Evolutionary conservation across 495 filamentous ascomycete genomes (phyloP).

Genomic region (Penicillium mononematosum): DNA sequence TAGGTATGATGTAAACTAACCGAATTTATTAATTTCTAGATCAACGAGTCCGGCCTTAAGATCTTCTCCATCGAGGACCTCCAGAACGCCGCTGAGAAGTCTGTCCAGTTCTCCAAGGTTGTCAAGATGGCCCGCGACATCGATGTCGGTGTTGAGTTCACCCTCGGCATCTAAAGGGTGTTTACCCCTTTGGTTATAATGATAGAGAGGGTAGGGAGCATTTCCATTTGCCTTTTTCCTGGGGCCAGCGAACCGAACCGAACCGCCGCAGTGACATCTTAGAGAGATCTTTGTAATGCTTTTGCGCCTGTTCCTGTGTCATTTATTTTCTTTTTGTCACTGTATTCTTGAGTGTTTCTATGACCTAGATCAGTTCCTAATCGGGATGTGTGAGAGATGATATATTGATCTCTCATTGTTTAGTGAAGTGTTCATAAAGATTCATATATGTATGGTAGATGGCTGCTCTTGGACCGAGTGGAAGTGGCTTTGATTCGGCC

Average conservation of each 20-base stretch:
- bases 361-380: conserved; percentile 37
- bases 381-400: conserved; percentile 17
- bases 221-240: conserved; percentile 21
- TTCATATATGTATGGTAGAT: background rate
- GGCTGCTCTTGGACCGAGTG: background rate
- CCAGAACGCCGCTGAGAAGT: conserved; percentile 95
- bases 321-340: conserved; percentile 40
- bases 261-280: conserved; percentile 16
- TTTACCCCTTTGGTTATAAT: conserved; percentile 5
- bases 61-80: conserved; percentile 99
- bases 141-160: conserved; percentile 97
- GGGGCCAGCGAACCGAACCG: conserved; percentile 10
- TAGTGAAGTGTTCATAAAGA: background rate
- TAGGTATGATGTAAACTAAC: conserved; percentile 5
- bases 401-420: background rate
- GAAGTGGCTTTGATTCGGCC: background rate
- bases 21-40: conserved; percentile 39
- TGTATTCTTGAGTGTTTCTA: conserved; percentile 38
- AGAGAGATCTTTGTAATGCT: conserved; percentile 21
- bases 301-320: conserved; percentile 30
- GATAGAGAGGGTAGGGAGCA: conserved; percentile 15
- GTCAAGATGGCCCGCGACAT: conserved; percentile 99
- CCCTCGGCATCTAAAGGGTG: conserved; percentile 75
- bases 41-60: conserved; percentile 97
- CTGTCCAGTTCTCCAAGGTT: conserved; percentile 97